These are phyloP conservation scores for Miscanthus lutarioriparius DNA, from an alignment of 176 grass and related monocot species.

Conservation along the genomic window DNA sequence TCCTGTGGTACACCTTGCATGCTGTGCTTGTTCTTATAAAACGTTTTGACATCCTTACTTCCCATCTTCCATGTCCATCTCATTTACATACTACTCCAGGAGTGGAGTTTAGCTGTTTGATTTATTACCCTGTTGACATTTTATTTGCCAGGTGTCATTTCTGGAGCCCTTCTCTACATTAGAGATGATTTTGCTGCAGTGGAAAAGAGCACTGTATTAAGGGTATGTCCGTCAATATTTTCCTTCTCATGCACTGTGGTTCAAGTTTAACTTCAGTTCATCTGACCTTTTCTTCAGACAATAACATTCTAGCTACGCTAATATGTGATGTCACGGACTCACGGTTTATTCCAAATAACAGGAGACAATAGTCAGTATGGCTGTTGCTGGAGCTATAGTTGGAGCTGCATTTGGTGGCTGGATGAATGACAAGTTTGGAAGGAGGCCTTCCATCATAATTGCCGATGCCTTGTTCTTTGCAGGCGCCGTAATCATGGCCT, in stretches of 20 bases:
- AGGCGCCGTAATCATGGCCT: slow-evolving; percentile 78
- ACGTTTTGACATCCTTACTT: neutral
- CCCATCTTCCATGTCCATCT: neutral
- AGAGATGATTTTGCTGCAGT: slow-evolving; percentile 75
- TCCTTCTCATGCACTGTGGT: neutral
- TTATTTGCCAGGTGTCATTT: slow-evolving; percentile 79
- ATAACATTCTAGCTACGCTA: neutral
- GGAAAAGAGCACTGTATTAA: slow-evolving; percentile 68
- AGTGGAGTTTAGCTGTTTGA: neutral
- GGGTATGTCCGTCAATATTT: slow-evolving; percentile 39
- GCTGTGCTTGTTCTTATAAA: neutral
- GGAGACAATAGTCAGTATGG: slow-evolving; percentile 99
- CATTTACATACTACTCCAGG: neutral
- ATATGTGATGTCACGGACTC: neutral
- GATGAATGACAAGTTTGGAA: slow-evolving; percentile 92
- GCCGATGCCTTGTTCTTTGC: slow-evolving; percentile 77
- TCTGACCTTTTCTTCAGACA: neutral
- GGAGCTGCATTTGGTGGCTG: slow-evolving; percentile 92
- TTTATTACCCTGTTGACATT: neutral
- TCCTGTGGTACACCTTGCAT: neutral
- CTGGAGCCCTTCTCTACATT: slow-evolving; percentile 94
- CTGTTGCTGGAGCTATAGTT: slow-evolving; percentile 89
- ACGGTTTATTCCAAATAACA: slow-evolving; percentile 27
- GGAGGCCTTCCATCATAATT: slow-evolving; percentile 74
- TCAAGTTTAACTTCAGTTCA: slow-evolving; percentile 4